Percentiles rank a stretch among this genome's conserved stretches.
phyloP scores from a whole-genome alignment of 306 rosid species.

The Medicago arabica region DNA sequence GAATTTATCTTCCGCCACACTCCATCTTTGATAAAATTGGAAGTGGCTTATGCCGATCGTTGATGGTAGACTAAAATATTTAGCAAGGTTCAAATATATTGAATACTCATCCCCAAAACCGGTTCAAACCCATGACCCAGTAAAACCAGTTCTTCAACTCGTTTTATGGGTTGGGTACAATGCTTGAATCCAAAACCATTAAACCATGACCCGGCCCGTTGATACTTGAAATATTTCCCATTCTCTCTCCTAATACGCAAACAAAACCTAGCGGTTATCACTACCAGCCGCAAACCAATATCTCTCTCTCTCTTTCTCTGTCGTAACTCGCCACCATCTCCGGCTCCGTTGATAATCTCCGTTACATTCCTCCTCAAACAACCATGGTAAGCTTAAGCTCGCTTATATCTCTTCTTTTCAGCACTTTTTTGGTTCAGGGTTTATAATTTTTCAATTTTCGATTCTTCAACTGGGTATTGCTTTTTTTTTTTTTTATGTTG shows the following conservation, averaged over 20 bases:
- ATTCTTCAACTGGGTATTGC: neutral
- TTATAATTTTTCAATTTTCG: neutral
- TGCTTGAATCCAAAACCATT: neutral
- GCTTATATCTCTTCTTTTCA: neutral
- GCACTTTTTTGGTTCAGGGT: neutral
- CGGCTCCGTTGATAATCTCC: neutral
- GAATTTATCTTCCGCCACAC: no score
- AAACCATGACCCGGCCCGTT: neutral
- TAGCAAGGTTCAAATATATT: no score
- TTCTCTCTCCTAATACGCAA: neutral
- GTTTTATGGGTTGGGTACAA: neutral
- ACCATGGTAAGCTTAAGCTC: conserved; percentile 36
- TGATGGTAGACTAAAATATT: no score
- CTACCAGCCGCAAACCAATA: conserved; percentile 2
- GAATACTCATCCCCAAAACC: neutral
- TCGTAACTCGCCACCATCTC: neutral
- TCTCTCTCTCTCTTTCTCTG: neutral
- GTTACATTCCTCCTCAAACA: neutral
- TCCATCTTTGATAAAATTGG: no score
- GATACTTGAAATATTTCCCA: neutral
- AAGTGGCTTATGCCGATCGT: no score
- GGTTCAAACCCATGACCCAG: no score
- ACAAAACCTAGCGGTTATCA: neutral
- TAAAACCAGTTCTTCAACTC: no score
- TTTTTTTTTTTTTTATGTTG: neutral